Percentiles rank a stretch among this genome's conserved stretches.
Conservation (phyloP, 306 rosid species). For the Crotalaria pallida region DNA sequence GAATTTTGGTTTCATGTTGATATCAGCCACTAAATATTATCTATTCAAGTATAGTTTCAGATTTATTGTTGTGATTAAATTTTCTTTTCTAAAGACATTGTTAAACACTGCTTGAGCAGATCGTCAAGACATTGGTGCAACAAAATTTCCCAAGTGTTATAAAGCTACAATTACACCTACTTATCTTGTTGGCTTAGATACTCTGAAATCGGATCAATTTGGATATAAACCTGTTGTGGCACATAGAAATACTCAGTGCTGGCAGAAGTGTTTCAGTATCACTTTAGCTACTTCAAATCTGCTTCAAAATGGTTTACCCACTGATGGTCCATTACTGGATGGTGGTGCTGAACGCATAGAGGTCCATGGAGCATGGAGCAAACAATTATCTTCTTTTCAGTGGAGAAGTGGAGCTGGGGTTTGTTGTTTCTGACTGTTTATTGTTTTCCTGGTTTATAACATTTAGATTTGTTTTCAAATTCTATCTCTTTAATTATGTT, state of each 20-base stretch:
- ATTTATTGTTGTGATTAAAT: background rate
- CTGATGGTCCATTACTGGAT: slow-evolving; percentile 37
- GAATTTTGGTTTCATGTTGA: background rate
- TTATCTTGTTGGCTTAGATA: slow-evolving; percentile 69
- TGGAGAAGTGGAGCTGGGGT: slow-evolving; percentile 70
- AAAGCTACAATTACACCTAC: slow-evolving; percentile 49
- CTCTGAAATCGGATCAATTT: slow-evolving; percentile 54
- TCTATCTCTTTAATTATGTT: slow-evolving; percentile 11
- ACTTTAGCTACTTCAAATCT: slow-evolving; percentile 55
- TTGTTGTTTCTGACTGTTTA: slow-evolving; percentile 43
- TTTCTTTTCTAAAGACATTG: slow-evolving; percentile 10
- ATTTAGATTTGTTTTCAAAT: slow-evolving; percentile 15
- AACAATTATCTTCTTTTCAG: slow-evolving; percentile 58
- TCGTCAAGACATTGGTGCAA: slow-evolving; percentile 38
- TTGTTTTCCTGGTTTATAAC: slow-evolving; percentile 18
- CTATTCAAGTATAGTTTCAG: background rate
- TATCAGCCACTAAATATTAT: background rate
- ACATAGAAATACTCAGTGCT: slow-evolving; percentile 44
- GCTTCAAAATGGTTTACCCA: slow-evolving; percentile 45
- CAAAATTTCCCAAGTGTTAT: slow-evolving; percentile 36
- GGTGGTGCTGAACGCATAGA: slow-evolving; percentile 64
- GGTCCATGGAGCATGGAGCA: slow-evolving; percentile 61
- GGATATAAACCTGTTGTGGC: slow-evolving; percentile 46
- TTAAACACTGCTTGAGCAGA: slow-evolving; percentile 34
- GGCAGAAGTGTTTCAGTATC: slow-evolving; percentile 74